A percentile compares a stretch with the other conserved stretches of the same genome.
phyloP scores from a whole-genome alignment of 441 rosid species.

The Erysimum cheiri region DNA sequence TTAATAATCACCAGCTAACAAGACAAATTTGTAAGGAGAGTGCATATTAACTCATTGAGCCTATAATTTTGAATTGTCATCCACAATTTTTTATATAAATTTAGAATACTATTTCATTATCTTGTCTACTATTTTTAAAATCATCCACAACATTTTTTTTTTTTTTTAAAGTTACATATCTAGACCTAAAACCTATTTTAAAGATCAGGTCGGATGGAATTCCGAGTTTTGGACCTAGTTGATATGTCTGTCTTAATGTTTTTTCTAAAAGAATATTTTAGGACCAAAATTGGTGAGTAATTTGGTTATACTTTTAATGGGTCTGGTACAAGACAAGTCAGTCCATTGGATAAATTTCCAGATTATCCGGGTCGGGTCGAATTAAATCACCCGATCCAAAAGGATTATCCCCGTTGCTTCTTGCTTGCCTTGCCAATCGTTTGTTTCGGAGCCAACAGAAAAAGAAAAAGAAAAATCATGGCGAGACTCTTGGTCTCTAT shows the following conservation, averaged over 20 bases:
- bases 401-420: not conserved
- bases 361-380: slow-evolving; percentile 18
- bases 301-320: not conserved
- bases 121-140: too few species aligned
- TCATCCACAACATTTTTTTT: too few species aligned
- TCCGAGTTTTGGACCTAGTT: not conserved
- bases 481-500: slow-evolving; percentile 53
- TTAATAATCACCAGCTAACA: too few species aligned
- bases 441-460: slow-evolving; percentile 11
- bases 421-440: slow-evolving; percentile 32
- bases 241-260: not conserved
- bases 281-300: not conserved
- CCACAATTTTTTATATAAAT: too few species aligned
- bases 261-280: not conserved
- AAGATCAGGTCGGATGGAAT: not conserved
- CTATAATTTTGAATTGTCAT: too few species aligned
- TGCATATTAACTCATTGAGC: too few species aligned
- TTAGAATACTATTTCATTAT: too few species aligned
- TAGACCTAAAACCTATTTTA: too few species aligned
- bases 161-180: too few species aligned
- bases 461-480: slow-evolving; percentile 45
- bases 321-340: not conserved
- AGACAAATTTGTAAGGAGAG: too few species aligned
- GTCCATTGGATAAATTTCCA: slow-evolving; percentile 3
- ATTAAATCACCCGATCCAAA: slow-evolving; percentile 13